phyloP scores from a whole-genome alignment of 371 early-diverging fungal genomes.

The Mortierella sp. region DNA sequence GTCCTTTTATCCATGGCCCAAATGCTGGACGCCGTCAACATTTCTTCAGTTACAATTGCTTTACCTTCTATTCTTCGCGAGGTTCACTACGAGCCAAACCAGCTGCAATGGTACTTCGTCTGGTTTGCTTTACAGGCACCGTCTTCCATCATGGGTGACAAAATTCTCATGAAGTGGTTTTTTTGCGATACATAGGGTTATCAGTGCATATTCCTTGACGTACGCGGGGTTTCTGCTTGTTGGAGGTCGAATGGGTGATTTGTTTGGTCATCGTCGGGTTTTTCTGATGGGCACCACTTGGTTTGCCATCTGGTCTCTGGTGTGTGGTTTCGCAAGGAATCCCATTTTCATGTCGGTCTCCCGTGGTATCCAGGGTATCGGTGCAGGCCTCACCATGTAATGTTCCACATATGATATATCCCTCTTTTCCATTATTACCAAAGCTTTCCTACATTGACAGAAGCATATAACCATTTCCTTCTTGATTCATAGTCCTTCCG shows the following conservation, averaged over 20 bases:
- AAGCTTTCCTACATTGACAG: not conserved
- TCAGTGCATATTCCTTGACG: constrained; percentile 49
- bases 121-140: not conserved
- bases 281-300: constrained; percentile 55
- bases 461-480: not conserved
- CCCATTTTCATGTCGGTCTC: constrained; percentile 54
- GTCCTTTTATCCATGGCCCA: constrained; percentile 34
- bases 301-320: constrained; percentile 49
- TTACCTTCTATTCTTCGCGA: constrained; percentile 47
- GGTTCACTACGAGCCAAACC: constrained; percentile 35
- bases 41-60: constrained; percentile 54
- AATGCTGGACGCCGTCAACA: constrained; percentile 44
- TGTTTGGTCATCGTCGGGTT: constrained; percentile 55
- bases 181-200: constrained; percentile 18
- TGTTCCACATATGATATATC: too few species aligned
- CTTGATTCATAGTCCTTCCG: constrained; percentile 22
- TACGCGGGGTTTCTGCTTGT: constrained; percentile 58
- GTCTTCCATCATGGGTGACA: too few species aligned
- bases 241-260: constrained; percentile 54
- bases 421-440: not conserved
- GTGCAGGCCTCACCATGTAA: constrained; percentile 61
- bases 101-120: constrained; percentile 38
- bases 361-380: constrained; percentile 59
- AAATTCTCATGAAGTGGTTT: too few species aligned
- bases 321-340: constrained; percentile 53